Percentiles rank a stretch among this genome's conserved stretches.
These are phyloP conservation scores for Penicillium italicum DNA, from an alignment of 2,329 filamentous ascomycete genomes.

Conservation along the genomic window DNA sequence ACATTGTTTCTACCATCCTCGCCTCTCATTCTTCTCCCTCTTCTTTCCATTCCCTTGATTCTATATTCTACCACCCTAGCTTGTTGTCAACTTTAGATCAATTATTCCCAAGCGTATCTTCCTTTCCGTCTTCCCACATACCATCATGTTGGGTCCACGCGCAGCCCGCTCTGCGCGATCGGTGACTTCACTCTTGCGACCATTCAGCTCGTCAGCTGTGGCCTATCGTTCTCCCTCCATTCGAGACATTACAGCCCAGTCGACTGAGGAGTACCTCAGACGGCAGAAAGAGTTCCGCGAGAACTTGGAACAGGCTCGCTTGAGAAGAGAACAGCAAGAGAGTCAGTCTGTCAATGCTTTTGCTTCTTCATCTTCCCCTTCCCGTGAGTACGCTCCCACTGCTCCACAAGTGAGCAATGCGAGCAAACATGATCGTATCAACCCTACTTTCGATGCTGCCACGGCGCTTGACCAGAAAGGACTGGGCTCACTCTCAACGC, in stretches of 20 bases:
- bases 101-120: neutral
- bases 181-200: constrained; percentile 50
- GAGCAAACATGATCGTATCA: constrained; percentile 31
- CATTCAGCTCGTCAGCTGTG: constrained; percentile 56
- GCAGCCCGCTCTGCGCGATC: constrained; percentile 51
- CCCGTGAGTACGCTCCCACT: constrained; percentile 44
- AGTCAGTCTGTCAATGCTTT: constrained; percentile 63
- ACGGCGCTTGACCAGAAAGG: constrained; percentile 43
- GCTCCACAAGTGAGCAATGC: constrained; percentile 47
- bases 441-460: constrained; percentile 40
- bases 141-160: constrained; percentile 45
- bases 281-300: constrained; percentile 86
- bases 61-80: constrained; percentile 10
- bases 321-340: constrained; percentile 74
- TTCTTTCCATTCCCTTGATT: constrained; percentile 2
- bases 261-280: constrained; percentile 70
- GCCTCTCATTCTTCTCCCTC: constrained; percentile 1
- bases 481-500: constrained; percentile 59
- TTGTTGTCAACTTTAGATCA: neutral
- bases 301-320: constrained; percentile 70
- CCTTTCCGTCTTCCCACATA: neutral
- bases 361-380: constrained; percentile 43
- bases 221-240: constrained; percentile 65
- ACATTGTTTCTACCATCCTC: constrained; percentile 1
- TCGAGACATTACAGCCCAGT: constrained; percentile 74